Evolutionary conservation across 306 rosid genomes (phyloP), one percentile per base, ranked within the genome.

Genomic region (Spatholobus suberectus): DNA sequence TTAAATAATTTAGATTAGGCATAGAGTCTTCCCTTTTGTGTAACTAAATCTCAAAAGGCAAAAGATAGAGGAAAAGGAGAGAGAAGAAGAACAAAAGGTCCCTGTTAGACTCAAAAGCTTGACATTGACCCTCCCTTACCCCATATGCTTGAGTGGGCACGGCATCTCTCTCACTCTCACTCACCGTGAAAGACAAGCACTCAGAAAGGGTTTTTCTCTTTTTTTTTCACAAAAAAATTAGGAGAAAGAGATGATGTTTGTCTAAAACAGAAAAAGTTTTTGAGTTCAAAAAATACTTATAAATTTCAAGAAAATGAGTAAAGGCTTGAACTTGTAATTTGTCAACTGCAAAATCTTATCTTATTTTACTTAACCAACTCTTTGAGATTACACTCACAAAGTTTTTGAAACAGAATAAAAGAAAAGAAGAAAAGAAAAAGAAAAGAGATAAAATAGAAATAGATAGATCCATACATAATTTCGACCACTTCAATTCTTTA

Each of bases 141-240:
- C 84, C 85, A 85, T 78, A 88, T 86, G 87, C 76, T 72, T 76
- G 9, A 78, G 90, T 90, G 90, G 94, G 81, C 91, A 76, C 86
- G 84, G 94, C 94, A 89, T 89, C 91, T 80, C 54, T 46, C 85
- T 80, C 75, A 7, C 61, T 52, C 59, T 12, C 67, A 18, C n/a
- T n/a, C n/a, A 35, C 37, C 37, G 15, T 75, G 81, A 81, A 79
- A 83, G 84, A 86, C 81, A 83, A 70, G 73, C 86, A 74, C 87
- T 81, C 27, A 17, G 1, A 7, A 70, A n/a, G n/a, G n/a, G n/a
- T n/a, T n/a, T n/a, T n/a, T n/a, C n/a, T n/a, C n/a, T n/a, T n/a
- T n/a, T n/a, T n/a, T n/a, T n/a, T n/a, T n/a, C n/a, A n/a, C n/a
- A n/a, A n/a, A n/a, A n/a, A n/a, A n/a, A n/a, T n/a, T n/a, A n/a